Evolutionary conservation across 805 yeast genomes (phyloP).

Genomic region (Pichia sporocuriosa): DNA sequence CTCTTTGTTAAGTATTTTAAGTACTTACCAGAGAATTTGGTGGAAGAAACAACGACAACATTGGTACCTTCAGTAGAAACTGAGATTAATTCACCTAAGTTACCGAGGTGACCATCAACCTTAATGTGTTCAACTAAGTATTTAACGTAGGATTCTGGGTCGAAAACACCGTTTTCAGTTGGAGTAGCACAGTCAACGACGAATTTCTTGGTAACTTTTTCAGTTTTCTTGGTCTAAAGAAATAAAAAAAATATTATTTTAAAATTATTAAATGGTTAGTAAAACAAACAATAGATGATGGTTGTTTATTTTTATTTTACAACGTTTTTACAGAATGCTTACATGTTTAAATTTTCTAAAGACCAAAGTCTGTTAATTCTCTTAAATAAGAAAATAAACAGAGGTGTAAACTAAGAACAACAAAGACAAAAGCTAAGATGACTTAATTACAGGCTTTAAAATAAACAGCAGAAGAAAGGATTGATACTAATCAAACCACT

Average conservation of each 20-base stretch:
- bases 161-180: slow-evolving; percentile 95
- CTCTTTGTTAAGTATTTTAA: slow-evolving; percentile 99
- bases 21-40: slow-evolving; percentile 99
- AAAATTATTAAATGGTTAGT: slow-evolving; percentile 8
- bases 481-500: not conserved
- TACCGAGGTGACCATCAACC: slow-evolving; percentile 94
- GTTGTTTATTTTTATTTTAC: not conserved
- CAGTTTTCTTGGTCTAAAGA: slow-evolving; percentile 68
- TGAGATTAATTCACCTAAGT: slow-evolving; percentile 92
- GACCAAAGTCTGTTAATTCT: no score
- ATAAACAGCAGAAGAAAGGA: slow-evolving; percentile 17
- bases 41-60: slow-evolving; percentile 79
- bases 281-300: not conserved
- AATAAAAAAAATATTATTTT: slow-evolving; percentile 1
- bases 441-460: slow-evolving; percentile 11
- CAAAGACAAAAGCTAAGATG: slow-evolving; percentile 22
- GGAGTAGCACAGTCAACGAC: slow-evolving; percentile 96
- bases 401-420: not conserved
- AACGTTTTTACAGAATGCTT: slow-evolving; percentile 8
- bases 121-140: slow-evolving; percentile 98
- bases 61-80: slow-evolving; percentile 82
- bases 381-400: no score
- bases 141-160: slow-evolving; percentile 95
- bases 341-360: slow-evolving; percentile 3
- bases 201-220: slow-evolving; percentile 76